Base-by-base conservation (phyloP, 768 basidiomycete species). In the Suillus brevipes region DNA sequence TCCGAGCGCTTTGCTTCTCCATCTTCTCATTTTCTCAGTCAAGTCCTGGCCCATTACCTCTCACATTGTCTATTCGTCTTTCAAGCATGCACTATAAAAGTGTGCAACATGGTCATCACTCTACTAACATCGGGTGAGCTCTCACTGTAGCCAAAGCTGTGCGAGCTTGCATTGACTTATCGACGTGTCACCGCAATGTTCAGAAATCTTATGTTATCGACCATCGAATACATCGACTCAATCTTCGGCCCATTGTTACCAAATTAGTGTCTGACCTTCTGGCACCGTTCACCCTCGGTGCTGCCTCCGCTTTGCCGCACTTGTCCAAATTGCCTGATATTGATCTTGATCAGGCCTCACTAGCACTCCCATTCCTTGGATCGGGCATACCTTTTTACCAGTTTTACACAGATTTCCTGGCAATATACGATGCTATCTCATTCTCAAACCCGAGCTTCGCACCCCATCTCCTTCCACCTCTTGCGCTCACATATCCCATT, bases 391-490 rank as follows among this genome's bases (percentile, higher is more conserved):
- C 95, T 0, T 98, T 98, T 81, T 97, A 88, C 80, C 95, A 97
- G 74, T 94, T 91, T 71, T 99, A 95, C 78, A 91, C 90, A 16
- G 95, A 97, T 76, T 90, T 97, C 72, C 82, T 97, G 63, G 88
- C 86, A 1, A 78, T 98, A n/a, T 99, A 96, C 77, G 92, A 94
- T 71, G 85, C 94, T 4, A 88, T 95, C 69, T 98, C 96, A 9
- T 96, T 96, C 75, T 85, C 89, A 2, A 87, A 98, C 71, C 82
- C 84, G 0, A 75, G 87, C 1, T 99, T 99, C 71, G 87, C 85
- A 14, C 80, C 84, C 2, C 82, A 97, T 14, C 82, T 97, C 16
- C 81, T 96, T 8, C 86, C 91, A 0, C 90, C 95, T 0, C 81
- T 89, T 12, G 83, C 92, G 3, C 90, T 91, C 87, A 78, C 78